Base-by-base conservation (phyloP, 2,329 filamentous ascomycete genomes). In the Fusarium hostae region DNA sequence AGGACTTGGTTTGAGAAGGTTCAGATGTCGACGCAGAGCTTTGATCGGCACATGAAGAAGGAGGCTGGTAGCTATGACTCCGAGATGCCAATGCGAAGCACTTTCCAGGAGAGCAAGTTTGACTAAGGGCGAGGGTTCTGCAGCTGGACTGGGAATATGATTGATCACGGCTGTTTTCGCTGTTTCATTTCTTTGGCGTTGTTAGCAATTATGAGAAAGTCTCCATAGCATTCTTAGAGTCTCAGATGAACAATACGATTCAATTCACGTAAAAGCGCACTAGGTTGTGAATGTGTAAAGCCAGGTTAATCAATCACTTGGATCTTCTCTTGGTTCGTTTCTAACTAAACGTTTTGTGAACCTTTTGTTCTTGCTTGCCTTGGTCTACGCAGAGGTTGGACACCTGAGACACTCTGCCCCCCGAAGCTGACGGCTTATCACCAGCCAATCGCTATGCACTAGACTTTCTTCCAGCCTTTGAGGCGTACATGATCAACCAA, bases 11-110 rank as follows among this genome's bases (percentile, higher is more conserved):
- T 83, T 32, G 80, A 82, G 54, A 83, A 83, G 77, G 81, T 83
- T 12, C 81, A 83, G 76, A 78, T 83, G 81, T 82, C 81, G 65
- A 83, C 82, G 5, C 78, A 81, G 75, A 82, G 80, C 70, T 83
- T 83, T 63, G 81, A 83, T 22, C 73, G 75, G 34, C 81, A 83
- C 52, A 83, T 83, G 82, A 81, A 79, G 76, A 81, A 82, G 66
- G 77, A 81, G 45, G 75, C 79, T 47, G 79, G 79, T 1, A 57
- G 41, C 12, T 79, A 78, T 40, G 80, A 81, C 10, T 63, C 62
- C 1, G 81, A 82, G 2, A 37, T 82, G 48, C 79, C 80, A 5
- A 66, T 80, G 41, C 72, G 79, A 10, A 78, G 74, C 55, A 81
- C 80, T 9, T 83, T 81, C 57, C 80, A 73, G 5, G 59, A 79